Conservation (phyloP, 192 early-diverging fungal species). For the Podila clonocystis region DNA sequence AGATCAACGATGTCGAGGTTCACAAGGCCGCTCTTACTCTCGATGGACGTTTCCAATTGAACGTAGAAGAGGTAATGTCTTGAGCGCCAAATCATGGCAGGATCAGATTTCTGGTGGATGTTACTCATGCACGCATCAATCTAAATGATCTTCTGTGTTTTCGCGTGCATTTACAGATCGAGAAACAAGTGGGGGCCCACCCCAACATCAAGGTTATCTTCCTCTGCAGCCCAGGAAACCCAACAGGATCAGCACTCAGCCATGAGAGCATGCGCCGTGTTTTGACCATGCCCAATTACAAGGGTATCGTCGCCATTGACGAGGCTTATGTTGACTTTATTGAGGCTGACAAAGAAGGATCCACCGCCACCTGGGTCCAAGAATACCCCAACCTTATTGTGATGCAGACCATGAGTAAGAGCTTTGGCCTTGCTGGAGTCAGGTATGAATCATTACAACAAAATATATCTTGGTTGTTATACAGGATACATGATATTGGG, state of each 20-base stretch:
- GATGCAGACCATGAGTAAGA: conserved; percentile 98
- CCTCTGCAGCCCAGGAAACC: conserved; percentile 99
- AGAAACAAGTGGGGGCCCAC: conserved; percentile 69
- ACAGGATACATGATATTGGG: too few species aligned
- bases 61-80: conserved; percentile 63
- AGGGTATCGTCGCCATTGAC: conserved; percentile 95
- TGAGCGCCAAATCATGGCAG: background rate
- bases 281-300: conserved; percentile 73
- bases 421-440: conserved; percentile 98
- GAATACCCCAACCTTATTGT: conserved; percentile 95
- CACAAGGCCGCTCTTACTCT: conserved; percentile 88
- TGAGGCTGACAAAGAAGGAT: conserved; percentile 67
- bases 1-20: conserved; percentile 94
- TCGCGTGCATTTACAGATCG: conserved; percentile 57
- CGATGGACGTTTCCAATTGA: conserved; percentile 70
- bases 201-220: conserved; percentile 90
- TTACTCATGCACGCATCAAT: background rate
- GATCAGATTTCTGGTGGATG: background rate
- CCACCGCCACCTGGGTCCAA: conserved; percentile 79
- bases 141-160: background rate
- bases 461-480: background rate
- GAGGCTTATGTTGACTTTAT: conserved; percentile 99
- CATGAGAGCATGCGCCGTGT: conserved; percentile 74
- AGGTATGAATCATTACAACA: conserved; percentile 58
- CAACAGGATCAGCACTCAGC: conserved; percentile 87